phyloP scores from a whole-genome alignment of 2,329 filamentous ascomycete species.

The Huntiella moniliformis region DNA sequence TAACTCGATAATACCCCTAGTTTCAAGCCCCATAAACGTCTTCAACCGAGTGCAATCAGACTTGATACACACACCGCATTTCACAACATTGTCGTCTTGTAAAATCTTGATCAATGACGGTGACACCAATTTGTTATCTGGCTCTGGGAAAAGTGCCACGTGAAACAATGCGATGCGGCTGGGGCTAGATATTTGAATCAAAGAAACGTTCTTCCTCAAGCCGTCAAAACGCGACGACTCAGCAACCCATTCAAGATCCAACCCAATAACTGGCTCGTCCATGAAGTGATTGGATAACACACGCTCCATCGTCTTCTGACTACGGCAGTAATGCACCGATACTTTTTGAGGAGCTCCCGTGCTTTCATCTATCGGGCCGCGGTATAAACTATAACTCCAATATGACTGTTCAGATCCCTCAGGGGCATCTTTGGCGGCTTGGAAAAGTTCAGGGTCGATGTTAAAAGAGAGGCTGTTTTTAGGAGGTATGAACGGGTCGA shows the following conservation, averaged over 20 bases:
- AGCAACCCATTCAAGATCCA: slow-evolving; percentile 72
- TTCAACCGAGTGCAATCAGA: slow-evolving; percentile 51
- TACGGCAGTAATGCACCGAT: slow-evolving; percentile 61
- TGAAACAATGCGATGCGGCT: slow-evolving; percentile 69
- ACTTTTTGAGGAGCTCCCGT: slow-evolving; percentile 32
- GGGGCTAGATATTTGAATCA: slow-evolving; percentile 68
- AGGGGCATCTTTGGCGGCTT: slow-evolving; percentile 27
- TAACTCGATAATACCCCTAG: slow-evolving; percentile 56
- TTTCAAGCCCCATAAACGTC: slow-evolving; percentile 44
- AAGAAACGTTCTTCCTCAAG: slow-evolving; percentile 51
- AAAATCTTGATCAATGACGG: slow-evolving; percentile 54
- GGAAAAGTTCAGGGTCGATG: slow-evolving; percentile 27
- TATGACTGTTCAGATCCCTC: slow-evolving; percentile 31
- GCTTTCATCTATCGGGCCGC: slow-evolving; percentile 22
- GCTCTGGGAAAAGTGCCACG: slow-evolving; percentile 41
- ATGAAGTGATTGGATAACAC: slow-evolving; percentile 45
- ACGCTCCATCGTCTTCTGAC: slow-evolving; percentile 44
- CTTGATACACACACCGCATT: slow-evolving; percentile 59
- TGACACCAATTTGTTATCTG: slow-evolving; percentile 39
- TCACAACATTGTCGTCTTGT: slow-evolving; percentile 49
- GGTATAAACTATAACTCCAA: slow-evolving; percentile 54
- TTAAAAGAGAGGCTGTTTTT: slow-evolving; percentile 25
- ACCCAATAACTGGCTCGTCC: slow-evolving; percentile 54
- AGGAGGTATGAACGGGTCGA: slow-evolving; percentile 18
- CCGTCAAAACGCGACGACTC: slow-evolving; percentile 27